Percentiles rank a stretch among this genome's conserved stretches.
phyloP scores from a whole-genome alignment of 192 early-diverging fungal genomes.

The Coemansia sp. region DNA sequence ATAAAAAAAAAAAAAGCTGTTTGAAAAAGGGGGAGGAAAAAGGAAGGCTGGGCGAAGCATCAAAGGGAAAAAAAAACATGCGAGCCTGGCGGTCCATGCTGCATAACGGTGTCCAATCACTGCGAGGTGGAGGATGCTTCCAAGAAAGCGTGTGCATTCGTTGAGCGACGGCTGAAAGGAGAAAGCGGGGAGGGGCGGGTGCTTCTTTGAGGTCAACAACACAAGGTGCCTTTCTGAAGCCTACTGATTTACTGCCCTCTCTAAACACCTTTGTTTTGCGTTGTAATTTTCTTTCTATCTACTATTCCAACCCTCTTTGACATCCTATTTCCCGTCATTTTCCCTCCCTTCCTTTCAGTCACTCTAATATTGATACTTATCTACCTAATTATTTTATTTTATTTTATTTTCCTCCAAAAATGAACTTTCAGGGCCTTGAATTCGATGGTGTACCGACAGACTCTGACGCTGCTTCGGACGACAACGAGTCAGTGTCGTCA shows the following conservation, averaged over 20 bases:
- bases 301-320: background rate
- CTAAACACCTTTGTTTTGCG: background rate
- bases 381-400: slow-evolving; percentile 6
- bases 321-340: background rate
- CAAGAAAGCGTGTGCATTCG: background rate
- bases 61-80: background rate
- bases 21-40: background rate
- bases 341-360: background rate
- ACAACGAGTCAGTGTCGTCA: slow-evolving; percentile 45
- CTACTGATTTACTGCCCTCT: background rate
- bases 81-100: slow-evolving; percentile 11
- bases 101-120: background rate
- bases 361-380: slow-evolving; percentile 1
- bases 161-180: background rate
- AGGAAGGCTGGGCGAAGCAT: background rate
- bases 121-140: background rate
- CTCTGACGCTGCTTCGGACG: slow-evolving; percentile 30
- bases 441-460: slow-evolving; percentile 52
- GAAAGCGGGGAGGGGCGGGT: background rate
- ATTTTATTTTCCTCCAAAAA: no score
- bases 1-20: background rate
- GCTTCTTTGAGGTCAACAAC: background rate
- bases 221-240: background rate
- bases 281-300: background rate
- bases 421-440: slow-evolving; percentile 54